Conservation (phyloP, 805 yeast species). For the Kodamaea nitidulidarum region DNA sequence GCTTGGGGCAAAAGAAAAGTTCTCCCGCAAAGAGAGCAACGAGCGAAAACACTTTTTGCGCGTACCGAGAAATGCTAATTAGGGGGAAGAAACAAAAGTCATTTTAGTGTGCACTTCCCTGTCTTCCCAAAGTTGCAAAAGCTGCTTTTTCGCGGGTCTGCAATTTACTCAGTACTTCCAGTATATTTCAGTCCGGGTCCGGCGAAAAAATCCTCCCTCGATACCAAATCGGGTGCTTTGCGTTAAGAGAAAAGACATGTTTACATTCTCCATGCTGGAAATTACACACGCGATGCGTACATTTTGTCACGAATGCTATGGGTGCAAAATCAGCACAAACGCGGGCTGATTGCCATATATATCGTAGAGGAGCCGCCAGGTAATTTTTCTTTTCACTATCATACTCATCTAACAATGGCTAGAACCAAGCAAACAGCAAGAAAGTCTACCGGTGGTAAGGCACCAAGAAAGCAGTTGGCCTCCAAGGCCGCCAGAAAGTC, state of each 20-base stretch:
- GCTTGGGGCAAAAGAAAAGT: background rate
- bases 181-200: conserved; percentile 1
- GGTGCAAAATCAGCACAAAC: background rate
- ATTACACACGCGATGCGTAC: background rate
- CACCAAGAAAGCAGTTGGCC: conserved; percentile 91
- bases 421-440: conserved; percentile 94
- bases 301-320: background rate
- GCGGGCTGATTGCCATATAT: background rate
- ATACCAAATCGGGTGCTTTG: background rate
- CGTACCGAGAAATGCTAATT: conserved; percentile 3
- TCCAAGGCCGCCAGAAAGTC: conserved; percentile 92
- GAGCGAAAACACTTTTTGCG: background rate
- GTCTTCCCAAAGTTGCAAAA: conserved; percentile 5
- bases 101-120: conserved; percentile 1
- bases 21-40: conserved; percentile 1
- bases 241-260: background rate
- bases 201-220: background rate
- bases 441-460: conserved; percentile 94
- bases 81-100: conserved; percentile 1
- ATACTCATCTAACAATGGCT: conserved; percentile 51
- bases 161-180: background rate
- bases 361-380: background rate
- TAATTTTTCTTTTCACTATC: conserved; percentile 1
- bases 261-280: background rate
- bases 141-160: conserved; percentile 3